A percentile compares a stretch with the other conserved stretches of the same genome.
phyloP scores from a whole-genome alignment of 805 yeast species.

The Ogataea glucozyma region DNA sequence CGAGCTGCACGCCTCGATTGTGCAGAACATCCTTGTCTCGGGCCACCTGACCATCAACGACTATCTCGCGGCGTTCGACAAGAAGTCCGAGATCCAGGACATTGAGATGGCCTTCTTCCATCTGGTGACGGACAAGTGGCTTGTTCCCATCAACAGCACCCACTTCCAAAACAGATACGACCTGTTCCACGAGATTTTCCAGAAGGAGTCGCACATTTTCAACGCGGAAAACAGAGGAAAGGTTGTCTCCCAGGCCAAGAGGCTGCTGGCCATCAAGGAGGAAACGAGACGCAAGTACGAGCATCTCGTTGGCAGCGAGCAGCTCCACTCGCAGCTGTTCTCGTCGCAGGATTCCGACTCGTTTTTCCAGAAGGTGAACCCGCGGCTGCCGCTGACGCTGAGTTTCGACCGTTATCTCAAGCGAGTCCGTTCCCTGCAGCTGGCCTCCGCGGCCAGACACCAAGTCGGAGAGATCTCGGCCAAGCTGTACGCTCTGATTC shows the following conservation, averaged over 20 bases:
- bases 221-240: conserved; percentile 32
- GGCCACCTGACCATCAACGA: conserved; percentile 67
- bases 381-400: conserved; percentile 54
- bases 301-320: conserved; percentile 17
- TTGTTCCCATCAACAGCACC: conserved; percentile 45
- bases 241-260: conserved; percentile 53
- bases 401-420: conserved; percentile 69
- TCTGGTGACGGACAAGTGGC: conserved; percentile 50
- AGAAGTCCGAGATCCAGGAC: conserved; percentile 27
- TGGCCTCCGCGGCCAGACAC: conserved; percentile 62
- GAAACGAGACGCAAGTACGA: conserved; percentile 41
- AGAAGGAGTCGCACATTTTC: conserved; percentile 37
- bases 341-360: conserved; percentile 8
- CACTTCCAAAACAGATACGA: conserved; percentile 36
- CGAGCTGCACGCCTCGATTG: conserved; percentile 51
- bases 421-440: conserved; percentile 60
- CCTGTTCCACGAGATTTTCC: conserved; percentile 38
- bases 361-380: conserved; percentile 44
- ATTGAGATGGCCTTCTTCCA: conserved; percentile 42
- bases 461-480: conserved; percentile 72
- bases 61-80: conserved; percentile 38
- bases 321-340: conserved; percentile 14
- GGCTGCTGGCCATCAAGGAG: conserved; percentile 62
- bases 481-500: conserved; percentile 57
- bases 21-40: conserved; percentile 66